Base-by-base conservation (phyloP, 169 alveolate genomes). In the Plasmodium coatneyi region DNA sequence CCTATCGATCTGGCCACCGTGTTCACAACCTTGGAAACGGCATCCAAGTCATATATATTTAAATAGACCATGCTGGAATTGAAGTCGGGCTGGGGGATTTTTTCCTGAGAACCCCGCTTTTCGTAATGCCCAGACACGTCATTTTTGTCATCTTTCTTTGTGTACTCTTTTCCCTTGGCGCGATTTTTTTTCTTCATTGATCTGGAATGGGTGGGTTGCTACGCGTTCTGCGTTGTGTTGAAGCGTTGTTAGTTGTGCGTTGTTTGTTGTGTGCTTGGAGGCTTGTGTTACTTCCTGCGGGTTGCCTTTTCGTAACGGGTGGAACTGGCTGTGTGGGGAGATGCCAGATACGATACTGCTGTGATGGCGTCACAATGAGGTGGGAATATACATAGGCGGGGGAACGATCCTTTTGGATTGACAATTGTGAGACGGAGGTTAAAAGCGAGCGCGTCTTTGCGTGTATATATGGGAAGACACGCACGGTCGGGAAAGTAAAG, bases 1-100 rank as follows among this genome's bases (percentile, higher is more conserved):
- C 97, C 97, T 30, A 96, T 56, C 2, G 96, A 91, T 28, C 96
- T 95, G 12, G 96, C 97, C 3, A 96, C 96, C 1, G 87, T 90
- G 32, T 96, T 96, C 10, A 94, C 95, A 34, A 96, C 93, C 46
- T 87, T 95, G 74, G 95, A 90, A 60, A 96, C 97, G 14, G 95
- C 82, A 80, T 95, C 97, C 82, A 96, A 74, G 70, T 96, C 97
- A 71, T 96, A 96, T 32, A 96, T 95, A 56, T 96, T 96, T 71
- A 96, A 95, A 46, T 95, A 96, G 12, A 96, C 92, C 84, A 84
- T 43, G 10, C 71, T 84, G 16, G 92, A 84, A 49, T 84, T 84
- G 78, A 72, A 41, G 36, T 84, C 92, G 5, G 84, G 84, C 32
- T 46, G 46, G 19, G 80, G 84, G 16, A 72, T 84, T 43, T 28